Evolutionary conservation across 1,139 yeast genomes (phyloP).

Genomic region (Debaryomyces robertsiae): DNA sequence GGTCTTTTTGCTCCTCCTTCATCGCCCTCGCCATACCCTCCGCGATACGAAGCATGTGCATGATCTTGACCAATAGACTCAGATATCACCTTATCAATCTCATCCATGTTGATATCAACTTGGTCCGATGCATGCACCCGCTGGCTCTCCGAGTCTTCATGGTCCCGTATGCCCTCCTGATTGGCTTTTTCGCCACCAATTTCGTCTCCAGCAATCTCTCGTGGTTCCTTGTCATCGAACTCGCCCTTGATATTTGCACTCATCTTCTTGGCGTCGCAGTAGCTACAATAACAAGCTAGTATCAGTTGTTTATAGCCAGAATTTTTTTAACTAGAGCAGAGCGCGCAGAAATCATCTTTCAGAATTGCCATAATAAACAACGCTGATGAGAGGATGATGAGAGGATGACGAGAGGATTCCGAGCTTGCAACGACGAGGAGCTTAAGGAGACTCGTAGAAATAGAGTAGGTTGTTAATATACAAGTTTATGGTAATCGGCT

Average conservation of each 20-base stretch:
- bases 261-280: neutral
- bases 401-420: too few relatives aligned
- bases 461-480: too few relatives aligned
- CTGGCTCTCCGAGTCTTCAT: conserved; percentile 7
- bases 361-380: too few relatives aligned
- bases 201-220: neutral
- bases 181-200: neutral
- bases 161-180: conserved; percentile 10
- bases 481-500: too few relatives aligned
- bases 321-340: conserved; percentile 7
- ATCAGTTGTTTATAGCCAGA: neutral
- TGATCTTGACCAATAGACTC: conserved; percentile 18
- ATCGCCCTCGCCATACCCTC: conserved; percentile 5
- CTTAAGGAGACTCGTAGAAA: too few relatives aligned
- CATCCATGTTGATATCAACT: conserved; percentile 19
- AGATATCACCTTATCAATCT: conserved; percentile 21
- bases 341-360: neutral
- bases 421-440: too few relatives aligned
- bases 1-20: conserved; percentile 3
- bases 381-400: too few relatives aligned
- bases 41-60: conserved; percentile 2
- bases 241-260: conserved; percentile 1
- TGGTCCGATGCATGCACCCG: conserved; percentile 7
- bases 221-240: neutral
- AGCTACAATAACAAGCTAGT: neutral